phyloP scores from a whole-genome alignment of 1,139 yeast genomes.

The Candida frijolesensis region DNA sequence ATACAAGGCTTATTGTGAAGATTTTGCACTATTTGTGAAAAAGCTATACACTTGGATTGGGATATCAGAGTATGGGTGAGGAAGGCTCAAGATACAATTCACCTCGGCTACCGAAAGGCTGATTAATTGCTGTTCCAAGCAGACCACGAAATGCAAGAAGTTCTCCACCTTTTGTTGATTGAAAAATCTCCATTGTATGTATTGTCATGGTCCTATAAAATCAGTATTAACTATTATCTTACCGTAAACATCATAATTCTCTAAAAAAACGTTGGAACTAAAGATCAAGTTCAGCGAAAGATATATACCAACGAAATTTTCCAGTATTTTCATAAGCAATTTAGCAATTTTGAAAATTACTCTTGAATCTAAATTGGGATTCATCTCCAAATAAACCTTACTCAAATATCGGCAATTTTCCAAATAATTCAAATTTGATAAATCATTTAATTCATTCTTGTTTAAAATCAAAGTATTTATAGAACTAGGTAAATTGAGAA shows the following conservation, averaged over 20 bases:
- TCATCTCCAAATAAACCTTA: conserved; percentile 10
- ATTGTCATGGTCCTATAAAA: neutral
- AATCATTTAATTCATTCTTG: conserved; percentile 11
- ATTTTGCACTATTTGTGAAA: no score
- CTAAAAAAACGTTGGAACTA: conserved; percentile 3
- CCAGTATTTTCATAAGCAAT: conserved; percentile 3
- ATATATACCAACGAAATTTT: conserved; percentile 6
- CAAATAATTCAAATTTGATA: conserved; percentile 8
- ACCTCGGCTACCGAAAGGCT: no score
- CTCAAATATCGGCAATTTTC: conserved; percentile 8
- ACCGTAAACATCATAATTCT: conserved; percentile 5
- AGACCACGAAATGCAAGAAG: no score
- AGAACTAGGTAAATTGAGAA: conserved; percentile 10
- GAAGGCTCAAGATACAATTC: no score
- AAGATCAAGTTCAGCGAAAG: conserved; percentile 6
- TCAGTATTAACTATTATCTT: conserved; percentile 5
- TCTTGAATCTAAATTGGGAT: conserved; percentile 9
- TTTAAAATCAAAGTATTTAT: conserved; percentile 7
- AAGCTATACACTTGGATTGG: no score
- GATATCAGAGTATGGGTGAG: no score
- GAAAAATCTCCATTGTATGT: neutral
- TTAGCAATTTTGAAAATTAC: conserved; percentile 6
- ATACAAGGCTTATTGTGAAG: no score
- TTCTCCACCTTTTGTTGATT: neutral
- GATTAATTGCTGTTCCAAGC: no score